Conservation (phyloP, 352 stramenopile species). For the Pythium vanterpoolii region DNA sequence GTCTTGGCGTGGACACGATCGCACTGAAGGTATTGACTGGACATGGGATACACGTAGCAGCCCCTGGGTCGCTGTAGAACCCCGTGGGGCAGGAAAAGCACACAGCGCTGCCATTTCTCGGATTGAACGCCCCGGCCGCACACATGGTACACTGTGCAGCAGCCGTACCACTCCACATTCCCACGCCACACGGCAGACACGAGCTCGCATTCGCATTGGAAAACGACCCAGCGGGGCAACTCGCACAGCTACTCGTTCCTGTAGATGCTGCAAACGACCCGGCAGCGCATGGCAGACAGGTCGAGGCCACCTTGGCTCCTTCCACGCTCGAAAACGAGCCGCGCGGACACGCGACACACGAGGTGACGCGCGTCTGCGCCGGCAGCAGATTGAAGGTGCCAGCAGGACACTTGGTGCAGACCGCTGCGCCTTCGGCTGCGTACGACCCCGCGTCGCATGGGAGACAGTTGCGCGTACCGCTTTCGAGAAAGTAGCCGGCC, state of each 20-base stretch:
- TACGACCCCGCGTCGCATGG: slow-evolving; percentile 43
- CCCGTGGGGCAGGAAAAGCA: slow-evolving; percentile 57
- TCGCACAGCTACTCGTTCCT: slow-evolving; percentile 20
- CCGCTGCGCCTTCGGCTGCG: slow-evolving; percentile 34
- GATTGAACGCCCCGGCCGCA: slow-evolving; percentile 41
- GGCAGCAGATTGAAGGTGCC: slow-evolving; percentile 47
- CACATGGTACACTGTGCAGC: slow-evolving; percentile 39
- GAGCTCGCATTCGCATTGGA: slow-evolving; percentile 35
- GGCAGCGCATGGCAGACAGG: slow-evolving; percentile 31
- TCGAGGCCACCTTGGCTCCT: slow-evolving; percentile 27
- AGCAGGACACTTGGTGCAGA: slow-evolving; percentile 43
- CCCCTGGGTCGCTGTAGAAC: slow-evolving; percentile 50
- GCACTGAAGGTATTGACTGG: slow-evolving; percentile 47
- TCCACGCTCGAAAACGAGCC: slow-evolving; percentile 43
- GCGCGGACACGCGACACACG: slow-evolving; percentile 46
- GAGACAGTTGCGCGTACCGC: slow-evolving; percentile 47
- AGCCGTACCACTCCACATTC: slow-evolving; percentile 38
- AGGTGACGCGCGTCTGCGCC: slow-evolving; percentile 30
- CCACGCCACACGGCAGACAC: slow-evolving; percentile 39
- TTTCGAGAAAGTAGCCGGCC: slow-evolving; percentile 51
- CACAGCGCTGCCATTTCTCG: slow-evolving; percentile 29
- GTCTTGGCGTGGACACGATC: slow-evolving; percentile 17
- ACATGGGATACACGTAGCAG: slow-evolving; percentile 35
- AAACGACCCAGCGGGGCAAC: slow-evolving; percentile 34
- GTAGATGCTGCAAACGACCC: slow-evolving; percentile 26